A percentile compares a stretch with the other conserved stretches of the same genome.
These are phyloP conservation scores for Suhomyces kilbournensis DNA, from an alignment of 805 yeast species.

Conservation along the genomic window DNA sequence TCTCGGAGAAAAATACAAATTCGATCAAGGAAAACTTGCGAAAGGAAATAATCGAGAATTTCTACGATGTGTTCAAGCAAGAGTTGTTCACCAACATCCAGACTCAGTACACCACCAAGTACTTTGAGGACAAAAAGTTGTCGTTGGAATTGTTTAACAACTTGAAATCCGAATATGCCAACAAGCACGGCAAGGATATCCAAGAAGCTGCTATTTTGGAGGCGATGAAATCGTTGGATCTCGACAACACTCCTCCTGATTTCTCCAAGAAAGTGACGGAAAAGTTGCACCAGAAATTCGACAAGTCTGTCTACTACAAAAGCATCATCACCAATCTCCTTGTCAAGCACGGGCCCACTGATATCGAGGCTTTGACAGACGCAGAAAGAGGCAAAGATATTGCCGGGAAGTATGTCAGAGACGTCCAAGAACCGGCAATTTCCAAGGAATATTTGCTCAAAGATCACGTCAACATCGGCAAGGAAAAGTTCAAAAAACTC, in stretches of 20 bases:
- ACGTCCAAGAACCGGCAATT: constrained; percentile 10
- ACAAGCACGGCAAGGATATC: constrained; percentile 7
- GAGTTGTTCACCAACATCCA: constrained; percentile 7
- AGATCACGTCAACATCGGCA: constrained; percentile 13
- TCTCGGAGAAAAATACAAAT: constrained; percentile 5
- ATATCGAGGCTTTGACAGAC: constrained; percentile 4
- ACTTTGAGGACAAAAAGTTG: constrained; percentile 11
- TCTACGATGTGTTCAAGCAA: constrained; percentile 8
- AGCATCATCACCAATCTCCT: constrained; percentile 13
- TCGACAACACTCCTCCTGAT: constrained; percentile 6
- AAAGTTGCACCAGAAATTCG: constrained; percentile 7
- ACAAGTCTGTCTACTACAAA: constrained; percentile 9
- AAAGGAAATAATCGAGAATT: constrained; percentile 8
- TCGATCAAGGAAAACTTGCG: constrained; percentile 8
- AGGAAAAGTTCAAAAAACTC: constrained; percentile 18
- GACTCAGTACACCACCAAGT: constrained; percentile 11
- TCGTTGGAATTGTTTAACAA: constrained; percentile 11
- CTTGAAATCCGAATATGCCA: constrained; percentile 13
- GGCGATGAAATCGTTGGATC: constrained; percentile 8
- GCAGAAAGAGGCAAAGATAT: constrained; percentile 16
- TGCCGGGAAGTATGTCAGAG: constrained; percentile 9
- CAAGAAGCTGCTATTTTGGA: constrained; percentile 13
- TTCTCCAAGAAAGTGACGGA: constrained; percentile 8
- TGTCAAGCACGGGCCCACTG: constrained; percentile 12
- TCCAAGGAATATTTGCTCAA: constrained; percentile 11